Evolutionary conservation across 192 early-diverging fungal genomes (phyloP), one percentile per base, ranked within the genome.

Genomic region (Lobosporangium transversale): DNA sequence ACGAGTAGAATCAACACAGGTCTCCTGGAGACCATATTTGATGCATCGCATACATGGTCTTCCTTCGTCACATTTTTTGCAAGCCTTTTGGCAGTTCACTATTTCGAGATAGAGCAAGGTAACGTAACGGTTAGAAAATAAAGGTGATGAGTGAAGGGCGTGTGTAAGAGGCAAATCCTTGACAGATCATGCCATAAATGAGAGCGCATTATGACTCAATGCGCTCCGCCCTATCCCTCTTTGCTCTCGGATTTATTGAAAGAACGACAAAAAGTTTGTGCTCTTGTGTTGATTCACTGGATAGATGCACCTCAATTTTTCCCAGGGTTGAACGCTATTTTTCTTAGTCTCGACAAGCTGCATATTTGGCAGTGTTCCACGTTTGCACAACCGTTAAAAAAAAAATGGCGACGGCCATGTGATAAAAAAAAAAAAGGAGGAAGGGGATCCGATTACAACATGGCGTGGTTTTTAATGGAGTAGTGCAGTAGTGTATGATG

Each of bases 11-110:
- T 94, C 88, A 0, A 86, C 83, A 65, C 94, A 95, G 4, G 89
- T 84, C 26, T 85, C 87, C 0, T 80, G 80, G 20, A 95, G 70
- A 29, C 85, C 85, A 55, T 90, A 89, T 62, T 90, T 90, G 47
- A 91, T 67, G 67, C 96, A 98, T 7, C 95, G 87, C 65, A 79
- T 75, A 67, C 96, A 96, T 3, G 95, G 96, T 55, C 95, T 73
- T n/a, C 73, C 88, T 51, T 90, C 89, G 62, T 93, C 94, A 70
- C 96, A 96, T 78, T 95, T 97, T 79, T 98, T 98, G 80, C 94
- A 95, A 0, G 94, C 89, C 44, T 91, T 90, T 80, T 93, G 91
- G 60, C 94, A 96, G 62, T 96, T 92, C 27, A 92, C 84, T 87
- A 80, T 40, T 40, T 14, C 37, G 14, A 40, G 37, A 14, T 7